Percentiles rank a stretch among this genome's conserved stretches.
phyloP scores from a whole-genome alignment of 768 basidiomycete species.

The Dacryopinax spathularia region DNA sequence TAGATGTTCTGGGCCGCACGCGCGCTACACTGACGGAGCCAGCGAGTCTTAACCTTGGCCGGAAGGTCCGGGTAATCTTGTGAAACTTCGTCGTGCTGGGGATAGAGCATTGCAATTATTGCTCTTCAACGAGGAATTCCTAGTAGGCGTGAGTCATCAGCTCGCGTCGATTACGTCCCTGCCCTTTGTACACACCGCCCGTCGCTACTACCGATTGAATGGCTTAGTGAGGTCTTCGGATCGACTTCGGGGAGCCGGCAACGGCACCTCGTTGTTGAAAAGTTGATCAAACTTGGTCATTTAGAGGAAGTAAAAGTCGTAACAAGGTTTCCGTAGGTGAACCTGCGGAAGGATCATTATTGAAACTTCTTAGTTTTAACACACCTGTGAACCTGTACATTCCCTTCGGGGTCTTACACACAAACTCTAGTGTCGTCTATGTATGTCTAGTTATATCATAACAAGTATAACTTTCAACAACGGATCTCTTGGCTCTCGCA shows the following conservation, averaged over 20 bases:
- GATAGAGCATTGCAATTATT: constrained; percentile 86
- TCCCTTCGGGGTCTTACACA: not conserved
- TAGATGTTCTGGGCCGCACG: constrained; percentile 82
- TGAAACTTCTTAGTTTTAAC: constrained; percentile 8
- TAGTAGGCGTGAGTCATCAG: constrained; percentile 81
- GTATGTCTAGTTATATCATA: constrained; percentile 20
- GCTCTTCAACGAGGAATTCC: constrained; percentile 85
- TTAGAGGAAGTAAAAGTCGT: constrained; percentile 77
- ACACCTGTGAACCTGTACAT: no score
- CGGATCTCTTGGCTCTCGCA: constrained; percentile 65
- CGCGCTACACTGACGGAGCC: constrained; percentile 81
- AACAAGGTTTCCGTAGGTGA: constrained; percentile 73
- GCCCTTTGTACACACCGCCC: constrained; percentile 84
- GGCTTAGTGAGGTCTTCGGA: constrained; percentile 79
- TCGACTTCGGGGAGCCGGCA: constrained; percentile 48
- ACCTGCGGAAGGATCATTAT: constrained; percentile 66
- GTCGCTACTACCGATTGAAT: constrained; percentile 85
- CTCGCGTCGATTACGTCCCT: constrained; percentile 82
- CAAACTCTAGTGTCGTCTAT: constrained; percentile 21
- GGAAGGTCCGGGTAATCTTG: constrained; percentile 65
- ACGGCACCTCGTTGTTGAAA: constrained; percentile 39
- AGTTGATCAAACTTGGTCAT: constrained; percentile 67
- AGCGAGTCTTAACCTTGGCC: constrained; percentile 68
- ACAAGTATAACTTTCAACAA: constrained; percentile 37
- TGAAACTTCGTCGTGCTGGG: constrained; percentile 70